Evolutionary conservation across 1,284 basidiomycete genomes (phyloP).

Genomic region (Cystobasidium slooffiae): DNA sequence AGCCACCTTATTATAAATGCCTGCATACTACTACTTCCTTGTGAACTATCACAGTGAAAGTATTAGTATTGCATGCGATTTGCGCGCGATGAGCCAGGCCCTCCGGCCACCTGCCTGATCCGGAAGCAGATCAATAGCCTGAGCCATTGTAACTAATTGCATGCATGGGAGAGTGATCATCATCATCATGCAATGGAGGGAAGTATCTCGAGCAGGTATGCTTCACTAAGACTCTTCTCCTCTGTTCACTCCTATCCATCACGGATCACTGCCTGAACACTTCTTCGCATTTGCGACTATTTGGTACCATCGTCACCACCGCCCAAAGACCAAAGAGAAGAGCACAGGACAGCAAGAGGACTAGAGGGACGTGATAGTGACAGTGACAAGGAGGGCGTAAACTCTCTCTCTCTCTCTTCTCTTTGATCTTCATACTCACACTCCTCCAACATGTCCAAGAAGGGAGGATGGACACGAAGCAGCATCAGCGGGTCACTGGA

Average conservation of each 20-base stretch:
- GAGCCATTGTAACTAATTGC: not conserved
- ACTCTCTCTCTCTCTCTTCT: not conserved
- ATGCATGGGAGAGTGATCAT: not conserved
- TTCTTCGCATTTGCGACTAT: not conserved
- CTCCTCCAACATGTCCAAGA: conserved; percentile 6
- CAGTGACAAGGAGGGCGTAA: not conserved
- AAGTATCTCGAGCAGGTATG: not conserved
- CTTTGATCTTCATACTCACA: not conserved
- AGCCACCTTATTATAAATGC: not conserved
- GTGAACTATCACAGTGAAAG: not conserved
- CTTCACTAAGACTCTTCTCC: not conserved
- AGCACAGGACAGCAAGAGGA: not conserved
- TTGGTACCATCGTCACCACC: not conserved
- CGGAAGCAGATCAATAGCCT: conserved; percentile 4
- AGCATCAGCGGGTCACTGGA: conserved; percentile 32
- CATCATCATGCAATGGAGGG: not conserved
- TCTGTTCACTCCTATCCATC: not conserved
- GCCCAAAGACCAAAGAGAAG: not conserved
- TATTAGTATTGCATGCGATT: not conserved
- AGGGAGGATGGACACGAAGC: conserved; percentile 21
- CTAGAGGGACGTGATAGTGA: not conserved
- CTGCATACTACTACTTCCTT: too few species aligned
- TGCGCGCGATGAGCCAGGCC: conserved; percentile 12
- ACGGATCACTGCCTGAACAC: not conserved
- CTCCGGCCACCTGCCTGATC: conserved; percentile 6